Evolutionary conservation across 495 filamentous ascomycete species (phyloP).

Genomic region (Penicillium lagena): DNA sequence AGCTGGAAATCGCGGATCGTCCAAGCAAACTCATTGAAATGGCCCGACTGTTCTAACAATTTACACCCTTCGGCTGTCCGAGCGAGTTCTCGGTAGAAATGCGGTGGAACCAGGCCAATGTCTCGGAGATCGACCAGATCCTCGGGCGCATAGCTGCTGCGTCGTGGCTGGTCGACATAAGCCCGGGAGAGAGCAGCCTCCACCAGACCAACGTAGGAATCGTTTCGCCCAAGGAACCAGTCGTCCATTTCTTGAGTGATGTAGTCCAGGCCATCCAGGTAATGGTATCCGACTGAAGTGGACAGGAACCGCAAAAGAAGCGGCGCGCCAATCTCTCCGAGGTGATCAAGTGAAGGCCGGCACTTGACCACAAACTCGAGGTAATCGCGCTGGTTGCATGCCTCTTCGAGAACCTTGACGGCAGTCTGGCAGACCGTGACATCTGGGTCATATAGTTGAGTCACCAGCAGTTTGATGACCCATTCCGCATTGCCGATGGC

Average conservation of each 20-base stretch:
- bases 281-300: conserved; percentile 94
- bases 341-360: conserved; percentile 88
- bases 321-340: conserved; percentile 94
- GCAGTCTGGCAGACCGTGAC: conserved; percentile 93
- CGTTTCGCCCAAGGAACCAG: conserved; percentile 95
- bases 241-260: conserved; percentile 99
- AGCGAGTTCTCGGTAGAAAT: conserved; percentile 94
- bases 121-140: conserved; percentile 54
- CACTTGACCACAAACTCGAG: conserved; percentile 96
- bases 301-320: conserved; percentile 88
- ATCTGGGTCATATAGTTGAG: conserved; percentile 94
- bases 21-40: conserved; percentile 86
- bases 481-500: conserved; percentile 63
- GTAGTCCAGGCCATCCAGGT: conserved; percentile 93
- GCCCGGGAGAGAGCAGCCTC: conserved; percentile 92
- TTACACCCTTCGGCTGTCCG: conserved; percentile 88
- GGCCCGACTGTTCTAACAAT: conserved; percentile 83
- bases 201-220: conserved; percentile 88
- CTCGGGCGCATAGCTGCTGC: conserved; percentile 38
- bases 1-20: conserved; percentile 81
- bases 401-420: conserved; percentile 94
- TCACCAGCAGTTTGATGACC: conserved; percentile 94
- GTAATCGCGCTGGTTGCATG: conserved; percentile 82
- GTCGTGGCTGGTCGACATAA: conserved; percentile 55
- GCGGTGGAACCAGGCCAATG: conserved; percentile 73